Conservation (phyloP, 768 basidiomycete genomes). For the Pholiota conissans region DNA sequence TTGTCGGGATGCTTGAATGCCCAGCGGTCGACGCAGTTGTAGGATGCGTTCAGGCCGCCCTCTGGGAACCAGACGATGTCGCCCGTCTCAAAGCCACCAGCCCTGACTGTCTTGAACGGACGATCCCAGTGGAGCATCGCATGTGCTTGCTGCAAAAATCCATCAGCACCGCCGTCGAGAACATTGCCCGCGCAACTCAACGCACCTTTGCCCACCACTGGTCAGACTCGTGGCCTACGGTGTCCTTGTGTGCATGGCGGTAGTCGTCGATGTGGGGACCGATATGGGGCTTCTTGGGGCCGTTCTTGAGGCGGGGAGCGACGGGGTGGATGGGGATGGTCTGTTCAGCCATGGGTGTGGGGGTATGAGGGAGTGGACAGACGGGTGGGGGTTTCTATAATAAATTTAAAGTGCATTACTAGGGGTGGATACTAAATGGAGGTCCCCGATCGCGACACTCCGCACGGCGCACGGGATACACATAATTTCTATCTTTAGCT, state of each 20-base stretch:
- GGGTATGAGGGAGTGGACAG: conserved; percentile 13
- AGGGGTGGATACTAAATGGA: conserved; percentile 20
- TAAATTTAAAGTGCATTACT: conserved; percentile 14
- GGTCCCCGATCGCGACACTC: conserved; percentile 17
- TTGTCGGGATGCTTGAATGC: conserved; percentile 87
- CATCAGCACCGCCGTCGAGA: background rate
- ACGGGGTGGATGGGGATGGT: conserved; percentile 61
- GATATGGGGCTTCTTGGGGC: conserved; percentile 70
- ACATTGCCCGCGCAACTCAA: background rate
- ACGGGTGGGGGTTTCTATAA: conserved; percentile 17
- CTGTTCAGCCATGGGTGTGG: conserved; percentile 40
- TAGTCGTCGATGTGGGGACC: conserved; percentile 82
- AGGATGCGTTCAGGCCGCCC: conserved; percentile 87
- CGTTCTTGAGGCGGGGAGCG: conserved; percentile 68
- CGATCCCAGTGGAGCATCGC: conserved; percentile 85
- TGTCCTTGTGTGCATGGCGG: conserved; percentile 60
- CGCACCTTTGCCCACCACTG: conserved; percentile 86
- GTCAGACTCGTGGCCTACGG: conserved; percentile 77
- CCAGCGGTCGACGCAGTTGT: conserved; percentile 98
- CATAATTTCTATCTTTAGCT: conserved; percentile 18
- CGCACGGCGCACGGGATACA: conserved; percentile 13
- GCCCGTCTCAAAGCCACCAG: conserved; percentile 81
- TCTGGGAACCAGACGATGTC: conserved; percentile 98
- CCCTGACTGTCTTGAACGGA: conserved; percentile 83
- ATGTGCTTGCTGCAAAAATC: conserved; percentile 54